Evolutionary conservation across 352 stramenopile genomes (phyloP), one percentile per base, ranked within the genome.

Genomic region (Pythium sukuiense): DNA sequence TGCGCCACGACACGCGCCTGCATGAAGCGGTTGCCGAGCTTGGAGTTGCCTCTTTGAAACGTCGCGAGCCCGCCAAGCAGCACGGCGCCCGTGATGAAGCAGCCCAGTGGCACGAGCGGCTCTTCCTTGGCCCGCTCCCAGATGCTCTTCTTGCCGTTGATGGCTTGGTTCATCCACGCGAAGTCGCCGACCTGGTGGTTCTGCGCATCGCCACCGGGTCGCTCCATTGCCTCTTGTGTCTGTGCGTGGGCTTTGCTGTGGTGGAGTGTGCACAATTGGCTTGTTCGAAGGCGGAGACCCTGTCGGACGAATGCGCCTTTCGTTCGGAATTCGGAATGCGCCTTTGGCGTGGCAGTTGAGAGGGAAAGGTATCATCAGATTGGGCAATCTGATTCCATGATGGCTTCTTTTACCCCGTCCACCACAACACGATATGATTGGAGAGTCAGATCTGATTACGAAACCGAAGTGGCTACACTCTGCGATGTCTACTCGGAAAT

Each of bases 1-100:
- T 95, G 87, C 54, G 73, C 71, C 39, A 92, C 64, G 35, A 95
- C 81, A 20, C 87, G 83, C 48, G 83, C 85, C 62, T 92, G 83
- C 87, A 95, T 95, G 67, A 93, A 95, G 49, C 77, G 76, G 68
- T 93, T 92, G 60, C 81, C 77, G 41, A 92, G 76, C 69, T 89
- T 88, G 49, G 85, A 90, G 43, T 90, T 78, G 37, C 84, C 85
- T 30, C 61, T 75, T 52, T 89, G 73, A 55, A 95, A 95, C 26
- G 87, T 90, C 37, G 74, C 60, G 48, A 93, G 75, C 1, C 87
- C 87, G 41, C 87, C 87, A 3, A 86, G 29, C 33, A 95, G 73
- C 65, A 95, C 79, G 18, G 67, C 73, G 18, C 78, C 70, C 6
- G 87, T 95, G 20, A 84, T 49, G n/a, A 73, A 72, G 52, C 83